These are phyloP conservation scores for Cucurbita maxima DNA, from an alignment of 306 rosid genomes.

Conservation along the genomic window DNA sequence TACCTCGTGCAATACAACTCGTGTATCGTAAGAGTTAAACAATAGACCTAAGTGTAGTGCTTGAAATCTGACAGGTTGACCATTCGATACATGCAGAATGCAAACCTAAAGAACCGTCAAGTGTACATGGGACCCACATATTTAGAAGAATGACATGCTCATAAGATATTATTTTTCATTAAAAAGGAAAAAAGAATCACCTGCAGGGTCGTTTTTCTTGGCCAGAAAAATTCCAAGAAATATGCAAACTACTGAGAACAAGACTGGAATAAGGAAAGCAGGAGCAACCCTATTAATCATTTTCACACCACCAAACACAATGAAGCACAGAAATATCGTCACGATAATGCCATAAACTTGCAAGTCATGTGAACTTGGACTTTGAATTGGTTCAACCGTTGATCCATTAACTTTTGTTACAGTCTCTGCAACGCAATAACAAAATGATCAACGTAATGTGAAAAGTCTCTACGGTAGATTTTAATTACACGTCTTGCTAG, in stretches of 20 bases:
- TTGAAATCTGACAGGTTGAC: not conserved
- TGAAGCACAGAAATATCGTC: conserved; percentile 82
- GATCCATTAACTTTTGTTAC: conserved; percentile 63
- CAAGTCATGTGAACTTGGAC: conserved; percentile 79
- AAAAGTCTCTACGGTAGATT: not conserved
- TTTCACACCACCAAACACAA: conserved; percentile 98
- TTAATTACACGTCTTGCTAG: not conserved
- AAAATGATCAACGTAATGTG: conserved; percentile 7
- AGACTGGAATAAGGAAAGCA: conserved; percentile 83
- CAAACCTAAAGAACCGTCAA: not conserved
- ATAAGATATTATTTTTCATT: not conserved
- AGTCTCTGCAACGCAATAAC: conserved; percentile 46
- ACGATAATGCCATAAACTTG: conserved; percentile 91
- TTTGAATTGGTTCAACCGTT: conserved; percentile 39
- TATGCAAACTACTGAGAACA: conserved; percentile 73
- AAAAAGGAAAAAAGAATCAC: conserved; percentile 22
- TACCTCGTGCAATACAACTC: no score
- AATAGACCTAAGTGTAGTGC: not conserved
- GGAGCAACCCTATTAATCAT: conserved; percentile 98
- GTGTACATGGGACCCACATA: not conserved
- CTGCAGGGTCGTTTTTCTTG: conserved; percentile 51
- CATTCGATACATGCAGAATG: not conserved
- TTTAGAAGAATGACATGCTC: not conserved
- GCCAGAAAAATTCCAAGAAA: conserved; percentile 67
- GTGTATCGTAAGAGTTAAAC: no score